phyloP scores from a whole-genome alignment of 2,329 filamentous ascomycete genomes.

The Thelonectria rubi region DNA sequence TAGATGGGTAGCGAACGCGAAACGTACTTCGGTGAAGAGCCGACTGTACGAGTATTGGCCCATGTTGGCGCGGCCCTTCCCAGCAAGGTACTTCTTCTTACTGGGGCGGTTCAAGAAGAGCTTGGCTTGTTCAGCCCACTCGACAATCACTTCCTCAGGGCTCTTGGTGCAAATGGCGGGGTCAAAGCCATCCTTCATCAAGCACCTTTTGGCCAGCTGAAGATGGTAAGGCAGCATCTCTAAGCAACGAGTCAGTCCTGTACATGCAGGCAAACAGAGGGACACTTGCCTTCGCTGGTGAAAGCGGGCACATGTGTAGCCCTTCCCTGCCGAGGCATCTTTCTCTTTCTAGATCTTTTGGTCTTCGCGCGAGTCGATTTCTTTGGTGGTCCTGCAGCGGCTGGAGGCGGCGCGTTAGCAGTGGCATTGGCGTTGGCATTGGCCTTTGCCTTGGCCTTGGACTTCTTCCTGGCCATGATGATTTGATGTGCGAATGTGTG shows the following conservation, averaged over 20 bases:
- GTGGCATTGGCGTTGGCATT: neutral
- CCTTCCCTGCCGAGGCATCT: neutral
- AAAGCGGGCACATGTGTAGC: neutral
- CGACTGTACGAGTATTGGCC: slow-evolving; percentile 11
- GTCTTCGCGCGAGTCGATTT: neutral
- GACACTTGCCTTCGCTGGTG: neutral
- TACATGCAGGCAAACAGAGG: too few species aligned
- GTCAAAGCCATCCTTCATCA: neutral
- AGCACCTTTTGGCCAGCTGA: neutral
- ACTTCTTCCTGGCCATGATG: slow-evolving; percentile 12
- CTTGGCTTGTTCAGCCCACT: neutral
- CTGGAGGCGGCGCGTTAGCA: too few species aligned
- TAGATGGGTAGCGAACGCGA: too few species aligned
- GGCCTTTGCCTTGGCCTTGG: neutral
- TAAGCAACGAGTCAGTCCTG: neutral
- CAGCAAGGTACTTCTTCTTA: neutral
- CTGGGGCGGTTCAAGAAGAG: slow-evolving; percentile 6
- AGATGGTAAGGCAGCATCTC: neutral
- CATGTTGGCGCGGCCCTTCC: neutral
- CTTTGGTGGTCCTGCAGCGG: neutral
- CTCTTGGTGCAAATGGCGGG: neutral
- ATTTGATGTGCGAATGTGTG: too few species aligned
- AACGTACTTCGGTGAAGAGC: slow-evolving; percentile 4
- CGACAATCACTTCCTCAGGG: neutral
- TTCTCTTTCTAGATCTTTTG: neutral